Evolutionary conservation across 2,329 filamentous ascomycete species (phyloP).

Genomic region (Diplodia sapinea): DNA sequence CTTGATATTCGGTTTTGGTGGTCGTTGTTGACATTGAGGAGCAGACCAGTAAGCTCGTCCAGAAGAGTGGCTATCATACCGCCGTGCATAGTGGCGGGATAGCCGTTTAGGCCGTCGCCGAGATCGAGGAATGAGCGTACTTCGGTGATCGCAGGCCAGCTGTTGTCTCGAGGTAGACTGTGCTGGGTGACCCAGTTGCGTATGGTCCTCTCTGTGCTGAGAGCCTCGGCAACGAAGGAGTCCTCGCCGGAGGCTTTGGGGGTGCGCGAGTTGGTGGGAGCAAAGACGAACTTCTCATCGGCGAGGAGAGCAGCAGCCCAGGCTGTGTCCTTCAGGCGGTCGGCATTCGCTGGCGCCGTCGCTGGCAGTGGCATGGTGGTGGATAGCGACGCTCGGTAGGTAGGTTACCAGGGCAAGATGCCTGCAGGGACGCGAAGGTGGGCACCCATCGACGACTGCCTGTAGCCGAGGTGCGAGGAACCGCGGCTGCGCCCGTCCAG

Average conservation of each 20-base stretch:
- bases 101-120: slow-evolving; percentile 61
- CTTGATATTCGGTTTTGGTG: slow-evolving; percentile 20
- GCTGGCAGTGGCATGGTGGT: not conserved
- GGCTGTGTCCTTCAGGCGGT: slow-evolving; percentile 47
- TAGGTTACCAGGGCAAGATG: too few relatives aligned
- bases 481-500: not conserved
- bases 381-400: too few relatives aligned
- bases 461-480: slow-evolving; percentile 15
- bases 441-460: not conserved
- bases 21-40: slow-evolving; percentile 54
- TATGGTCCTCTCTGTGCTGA: slow-evolving; percentile 60
- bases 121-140: slow-evolving; percentile 52
- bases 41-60: slow-evolving; percentile 63
- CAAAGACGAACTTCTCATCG: slow-evolving; percentile 50
- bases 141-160: slow-evolving; percentile 41
- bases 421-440: not conserved
- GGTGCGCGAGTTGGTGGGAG: slow-evolving; percentile 47
- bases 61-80: slow-evolving; percentile 64
- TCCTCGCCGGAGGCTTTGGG: slow-evolving; percentile 55
- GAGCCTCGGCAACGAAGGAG: slow-evolving; percentile 59
- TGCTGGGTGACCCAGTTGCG: slow-evolving; percentile 50
- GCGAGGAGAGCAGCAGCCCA: slow-evolving; percentile 58
- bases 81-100: slow-evolving; percentile 60
- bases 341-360: not conserved
- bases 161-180: slow-evolving; percentile 10